Evolutionary conservation across 2,329 filamentous ascomycete species (phyloP).

Genomic region (Myriosclerotinia curreyana): DNA sequence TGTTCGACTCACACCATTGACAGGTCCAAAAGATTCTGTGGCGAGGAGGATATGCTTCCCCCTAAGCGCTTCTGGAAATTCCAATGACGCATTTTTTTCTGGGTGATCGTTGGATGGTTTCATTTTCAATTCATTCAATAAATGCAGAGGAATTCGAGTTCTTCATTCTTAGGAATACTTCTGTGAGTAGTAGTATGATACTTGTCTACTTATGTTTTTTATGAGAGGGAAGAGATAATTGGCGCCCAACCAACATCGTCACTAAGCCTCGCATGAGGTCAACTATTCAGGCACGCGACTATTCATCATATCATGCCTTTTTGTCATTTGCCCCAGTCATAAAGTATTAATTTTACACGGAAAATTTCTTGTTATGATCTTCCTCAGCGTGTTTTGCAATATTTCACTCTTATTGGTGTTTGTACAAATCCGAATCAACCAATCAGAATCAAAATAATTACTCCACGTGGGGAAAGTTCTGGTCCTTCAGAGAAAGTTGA

Average conservation of each 20-base stretch:
- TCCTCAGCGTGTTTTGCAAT: neutral
- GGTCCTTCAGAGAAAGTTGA: neutral
- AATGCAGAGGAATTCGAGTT: too few species aligned
- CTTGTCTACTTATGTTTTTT: neutral
- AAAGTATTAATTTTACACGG: neutral
- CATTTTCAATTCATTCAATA: neutral
- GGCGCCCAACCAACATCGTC: neutral
- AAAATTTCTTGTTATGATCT: neutral
- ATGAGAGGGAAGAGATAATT: neutral
- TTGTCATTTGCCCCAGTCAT: neutral
- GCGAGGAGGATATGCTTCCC: conserved; percentile 64
- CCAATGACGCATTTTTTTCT: neutral
- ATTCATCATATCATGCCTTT: neutral
- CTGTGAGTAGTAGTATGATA: neutral
- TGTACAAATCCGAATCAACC: neutral
- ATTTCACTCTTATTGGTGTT: neutral
- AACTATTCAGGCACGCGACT: neutral
- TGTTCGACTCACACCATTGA: conserved; percentile 71
- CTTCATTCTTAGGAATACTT: neutral
- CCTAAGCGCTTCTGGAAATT: conserved; percentile 48
- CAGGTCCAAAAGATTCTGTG: conserved; percentile 68
- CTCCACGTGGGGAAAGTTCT: neutral
- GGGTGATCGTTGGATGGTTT: too few species aligned
- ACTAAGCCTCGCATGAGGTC: neutral
- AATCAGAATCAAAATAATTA: neutral